Conservation (phyloP, 768 basidiomycete species). For the Suillus cothurnatus region DNA sequence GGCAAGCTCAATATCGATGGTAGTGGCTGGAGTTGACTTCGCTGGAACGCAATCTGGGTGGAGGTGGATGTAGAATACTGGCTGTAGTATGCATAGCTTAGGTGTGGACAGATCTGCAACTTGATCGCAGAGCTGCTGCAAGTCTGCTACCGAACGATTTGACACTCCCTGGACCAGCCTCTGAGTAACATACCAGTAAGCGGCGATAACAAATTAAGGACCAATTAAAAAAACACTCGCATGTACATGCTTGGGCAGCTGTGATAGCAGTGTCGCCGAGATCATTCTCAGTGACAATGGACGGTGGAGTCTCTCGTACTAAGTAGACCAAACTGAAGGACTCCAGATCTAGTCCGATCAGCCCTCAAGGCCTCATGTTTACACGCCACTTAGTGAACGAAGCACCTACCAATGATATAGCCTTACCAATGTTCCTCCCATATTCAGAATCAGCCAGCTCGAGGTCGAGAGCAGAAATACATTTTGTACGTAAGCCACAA, state of each 20-base stretch:
- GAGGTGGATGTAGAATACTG: neutral
- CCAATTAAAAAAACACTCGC: neutral
- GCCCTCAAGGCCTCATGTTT: no score
- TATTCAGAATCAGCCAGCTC: no score
- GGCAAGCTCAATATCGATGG: neutral
- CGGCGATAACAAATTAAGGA: neutral
- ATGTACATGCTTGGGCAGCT: neutral
- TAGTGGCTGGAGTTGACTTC: neutral
- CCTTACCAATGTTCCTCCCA: no score
- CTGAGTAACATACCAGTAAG: neutral
- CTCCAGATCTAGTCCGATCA: no score
- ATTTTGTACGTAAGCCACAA: no score
- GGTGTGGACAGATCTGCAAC: neutral
- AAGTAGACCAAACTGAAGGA: no score
- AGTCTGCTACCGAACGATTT: neutral
- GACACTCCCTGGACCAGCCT: neutral
- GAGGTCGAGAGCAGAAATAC: no score
- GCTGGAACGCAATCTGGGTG: neutral
- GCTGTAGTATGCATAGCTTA: neutral
- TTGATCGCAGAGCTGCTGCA: neutral
- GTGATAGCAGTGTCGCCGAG: neutral
- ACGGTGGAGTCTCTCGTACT: neutral
- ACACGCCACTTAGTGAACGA: no score
- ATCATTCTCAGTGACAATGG: neutral
- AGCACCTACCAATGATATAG: no score